phyloP scores from a whole-genome alignment of 139 green algal genomes.

The Chlamydomonas applanata region DNA sequence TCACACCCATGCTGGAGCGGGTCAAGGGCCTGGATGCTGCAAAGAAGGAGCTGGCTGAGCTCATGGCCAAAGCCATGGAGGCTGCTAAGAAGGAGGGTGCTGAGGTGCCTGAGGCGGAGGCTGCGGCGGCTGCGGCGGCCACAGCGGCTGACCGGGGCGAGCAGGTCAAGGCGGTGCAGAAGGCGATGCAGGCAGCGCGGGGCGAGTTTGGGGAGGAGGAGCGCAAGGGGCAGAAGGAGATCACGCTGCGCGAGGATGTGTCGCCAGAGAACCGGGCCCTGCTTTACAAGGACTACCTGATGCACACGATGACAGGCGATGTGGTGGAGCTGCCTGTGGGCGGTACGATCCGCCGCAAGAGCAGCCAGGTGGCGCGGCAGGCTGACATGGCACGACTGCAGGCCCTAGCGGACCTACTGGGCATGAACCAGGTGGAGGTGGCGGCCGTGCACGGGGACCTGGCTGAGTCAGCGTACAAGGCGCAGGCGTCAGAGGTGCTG shows the following conservation, averaged over 20 bases:
- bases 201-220: slow-evolving; percentile 57
- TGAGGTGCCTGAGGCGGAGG: too few relatives aligned
- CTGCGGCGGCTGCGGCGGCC: too few relatives aligned
- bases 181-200: slow-evolving; percentile 32
- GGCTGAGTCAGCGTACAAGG: slow-evolving; percentile 89
- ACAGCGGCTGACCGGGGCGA: slow-evolving; percentile 1
- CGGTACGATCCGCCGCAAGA: slow-evolving; percentile 60
- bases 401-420: slow-evolving; percentile 51
- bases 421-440: slow-evolving; percentile 53
- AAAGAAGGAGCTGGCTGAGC: slow-evolving; percentile 65
- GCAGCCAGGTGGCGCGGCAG: slow-evolving; percentile 17
- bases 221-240: slow-evolving; percentile 88
- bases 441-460: slow-evolving; percentile 79
- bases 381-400: slow-evolving; percentile 49
- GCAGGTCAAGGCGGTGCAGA: slow-evolving; percentile 10
- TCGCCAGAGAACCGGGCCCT: slow-evolving; percentile 47
- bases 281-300: slow-evolving; percentile 95
- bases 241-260: slow-evolving; percentile 82
- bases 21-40: slow-evolving; percentile 41
- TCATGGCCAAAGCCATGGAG: slow-evolving; percentile 42
- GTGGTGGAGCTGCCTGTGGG: slow-evolving; percentile 91
- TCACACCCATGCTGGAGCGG: slow-evolving; percentile 82
- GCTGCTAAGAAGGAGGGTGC: slow-evolving; percentile 4
- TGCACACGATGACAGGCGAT: slow-evolving; percentile 79
- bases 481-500: slow-evolving; percentile 56